Evolutionary conservation across 345 rosid species (phyloP), one percentile per base, ranked within the genome.

Genomic region (Capsella bursapastoris): DNA sequence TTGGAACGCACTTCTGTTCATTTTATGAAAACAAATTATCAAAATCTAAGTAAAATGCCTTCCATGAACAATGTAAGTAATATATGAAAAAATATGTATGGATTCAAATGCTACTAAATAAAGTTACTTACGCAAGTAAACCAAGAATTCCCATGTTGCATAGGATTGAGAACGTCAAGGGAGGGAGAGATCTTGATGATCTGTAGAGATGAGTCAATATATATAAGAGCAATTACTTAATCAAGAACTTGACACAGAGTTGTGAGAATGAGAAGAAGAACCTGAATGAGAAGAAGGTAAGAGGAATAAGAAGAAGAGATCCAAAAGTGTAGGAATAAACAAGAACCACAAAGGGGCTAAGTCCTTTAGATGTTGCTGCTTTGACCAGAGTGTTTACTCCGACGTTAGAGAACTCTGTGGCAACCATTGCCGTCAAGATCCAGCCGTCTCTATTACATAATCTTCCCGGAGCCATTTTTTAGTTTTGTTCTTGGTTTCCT

Each of bases 231-330:
- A 35, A 16, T 3, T 60, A 31, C 62, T 51, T n/a, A 22, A 73
- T 29, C 13, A 40, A 3, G 8, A 31, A 44, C 12, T 31, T 38
- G 16, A 18, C 47, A 53, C 11, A 64, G 9, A 53, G 49, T 41
- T 22, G 71, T 64, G 38, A 35, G 71, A 57, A 75, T 57, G 49
- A 1, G 15, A 75, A 37, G 7, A 75, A 29, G 57, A 71, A 80
- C 79, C 74, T 75, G 22, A 75, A 40, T 25, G 74, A 60, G 57
- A 75, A 37, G 71, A 71, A 71, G 28, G 73, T 14, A 40, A 67
- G 22, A 72, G 81, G 83, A 64, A 72, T 75, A 22, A 76, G 75
- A 67, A 76, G 16, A 80, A 80, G 63, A 60, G 72, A 55, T 45
- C 71, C 78, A 64, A 81, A 16, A 1, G 60, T 38, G 64, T 69